phyloP scores from a whole-genome alignment of 1,139 yeast genomes.

The Torulaspora pretoriensis region DNA sequence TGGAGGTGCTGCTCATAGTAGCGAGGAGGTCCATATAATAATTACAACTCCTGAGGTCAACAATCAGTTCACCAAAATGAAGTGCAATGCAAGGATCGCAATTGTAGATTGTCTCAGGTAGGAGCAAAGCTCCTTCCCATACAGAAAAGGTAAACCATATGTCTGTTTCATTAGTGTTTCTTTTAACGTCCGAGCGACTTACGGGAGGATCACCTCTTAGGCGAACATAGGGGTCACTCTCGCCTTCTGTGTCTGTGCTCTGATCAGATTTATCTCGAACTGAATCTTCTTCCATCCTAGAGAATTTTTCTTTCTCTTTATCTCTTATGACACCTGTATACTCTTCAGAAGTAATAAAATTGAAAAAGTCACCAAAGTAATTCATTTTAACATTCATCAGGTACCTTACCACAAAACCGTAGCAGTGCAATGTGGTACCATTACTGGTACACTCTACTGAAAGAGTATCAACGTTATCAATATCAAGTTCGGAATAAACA shows the following conservation, averaged over 20 bases:
- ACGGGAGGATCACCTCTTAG: constrained; percentile 11
- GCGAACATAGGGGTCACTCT: neutral
- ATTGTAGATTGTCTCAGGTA: constrained; percentile 73
- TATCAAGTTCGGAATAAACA: constrained; percentile 53
- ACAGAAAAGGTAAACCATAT: constrained; percentile 68
- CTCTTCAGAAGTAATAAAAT: constrained; percentile 83
- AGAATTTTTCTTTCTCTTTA: constrained; percentile 12
- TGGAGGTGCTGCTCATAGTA: constrained; percentile 18
- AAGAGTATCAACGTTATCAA: constrained; percentile 66
- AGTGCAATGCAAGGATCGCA: constrained; percentile 59
- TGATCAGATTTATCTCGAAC: constrained; percentile 3
- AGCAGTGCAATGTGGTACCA: constrained; percentile 62
- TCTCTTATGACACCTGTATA: constrained; percentile 41
- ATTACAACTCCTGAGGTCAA: constrained; percentile 81
- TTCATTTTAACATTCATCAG: constrained; percentile 78
- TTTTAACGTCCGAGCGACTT: constrained; percentile 37
- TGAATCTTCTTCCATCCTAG: constrained; percentile 5
- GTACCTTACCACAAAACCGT: constrained; percentile 76
- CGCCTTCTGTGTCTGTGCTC: constrained; percentile 5
- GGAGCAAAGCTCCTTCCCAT: constrained; percentile 59
- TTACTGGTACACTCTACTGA: constrained; percentile 62
- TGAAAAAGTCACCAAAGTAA: constrained; percentile 82
- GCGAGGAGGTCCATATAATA: constrained; percentile 85
- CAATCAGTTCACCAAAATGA: constrained; percentile 60
- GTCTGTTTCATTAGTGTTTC: constrained; percentile 71